These are phyloP conservation scores for Actinomucor elegans DNA, from an alignment of 371 early-diverging fungal species.

Conservation along the genomic window DNA sequence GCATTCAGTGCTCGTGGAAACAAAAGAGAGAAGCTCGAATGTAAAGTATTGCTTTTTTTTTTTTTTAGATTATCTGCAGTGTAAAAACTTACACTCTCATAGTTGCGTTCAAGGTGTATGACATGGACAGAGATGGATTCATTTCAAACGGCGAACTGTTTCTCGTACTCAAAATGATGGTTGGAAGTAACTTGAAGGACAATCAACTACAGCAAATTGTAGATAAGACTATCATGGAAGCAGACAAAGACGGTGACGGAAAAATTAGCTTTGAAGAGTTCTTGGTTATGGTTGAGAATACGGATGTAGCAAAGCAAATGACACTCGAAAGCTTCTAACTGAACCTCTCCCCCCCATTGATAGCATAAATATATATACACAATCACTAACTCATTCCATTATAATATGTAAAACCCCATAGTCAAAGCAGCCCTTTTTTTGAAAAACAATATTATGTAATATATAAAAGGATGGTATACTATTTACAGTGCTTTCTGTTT, in stretches of 20 bases:
- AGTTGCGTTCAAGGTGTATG: constrained; percentile 99
- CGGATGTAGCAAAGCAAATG: constrained; percentile 94
- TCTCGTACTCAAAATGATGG: constrained; percentile 97
- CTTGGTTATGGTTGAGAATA: constrained; percentile 85
- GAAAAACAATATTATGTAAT: too few species aligned
- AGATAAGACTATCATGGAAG: constrained; percentile 98
- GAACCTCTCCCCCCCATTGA: not conserved
- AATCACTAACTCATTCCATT: not conserved
- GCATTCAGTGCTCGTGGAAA: constrained; percentile 93
- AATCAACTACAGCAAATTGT: constrained; percentile 98
- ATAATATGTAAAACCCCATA: not conserved
- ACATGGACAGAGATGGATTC: constrained; percentile 97
- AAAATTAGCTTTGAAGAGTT: constrained; percentile 96
- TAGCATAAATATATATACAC: not conserved
- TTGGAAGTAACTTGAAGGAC: constrained; percentile 92
- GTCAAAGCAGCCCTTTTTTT: not conserved
- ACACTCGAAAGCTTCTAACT: constrained; percentile 75
- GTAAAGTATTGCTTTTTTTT: constrained; percentile 37
- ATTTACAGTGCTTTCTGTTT: not conserved
- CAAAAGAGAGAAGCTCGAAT: constrained; percentile 89
- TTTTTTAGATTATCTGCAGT: too few species aligned
- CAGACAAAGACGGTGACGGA: constrained; percentile 93
- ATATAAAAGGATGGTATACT: too few species aligned
- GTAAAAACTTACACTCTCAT: too few species aligned
- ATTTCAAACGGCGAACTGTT: constrained; percentile 98